A percentile compares a stretch with the other conserved stretches of the same genome.
Evolutionary conservation across 192 early-diverging fungal genomes (phyloP).

Genomic region (Rhizophagus prolifer): DNA sequence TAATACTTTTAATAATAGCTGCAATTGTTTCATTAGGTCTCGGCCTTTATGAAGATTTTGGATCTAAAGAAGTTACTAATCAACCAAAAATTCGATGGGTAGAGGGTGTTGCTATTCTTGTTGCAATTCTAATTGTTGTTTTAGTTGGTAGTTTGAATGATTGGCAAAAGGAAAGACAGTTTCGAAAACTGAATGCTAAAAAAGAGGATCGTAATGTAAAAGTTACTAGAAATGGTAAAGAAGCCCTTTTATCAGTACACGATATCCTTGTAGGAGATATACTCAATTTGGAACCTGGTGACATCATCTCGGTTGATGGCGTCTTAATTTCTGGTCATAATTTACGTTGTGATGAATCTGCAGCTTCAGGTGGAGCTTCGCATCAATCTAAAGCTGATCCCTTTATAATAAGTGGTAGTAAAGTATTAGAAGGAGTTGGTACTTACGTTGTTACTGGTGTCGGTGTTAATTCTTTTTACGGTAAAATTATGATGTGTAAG

Average conservation of each 20-base stretch:
- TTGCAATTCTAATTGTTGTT: conserved; percentile 78
- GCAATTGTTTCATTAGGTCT: conserved; percentile 77
- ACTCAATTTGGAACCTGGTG: conserved; percentile 83
- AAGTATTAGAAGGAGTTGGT: conserved; percentile 87
- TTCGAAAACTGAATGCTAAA: conserved; percentile 81
- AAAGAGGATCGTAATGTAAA: conserved; percentile 81
- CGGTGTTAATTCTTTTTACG: conserved; percentile 86
- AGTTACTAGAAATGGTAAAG: conserved; percentile 64
- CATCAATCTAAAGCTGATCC: conserved; percentile 53
- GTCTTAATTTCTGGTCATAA: conserved; percentile 80
- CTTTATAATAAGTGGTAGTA: conserved; percentile 92
- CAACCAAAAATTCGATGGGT: conserved; percentile 75
- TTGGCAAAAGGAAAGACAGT: conserved; percentile 85
- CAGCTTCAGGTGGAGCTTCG: conserved; percentile 77
- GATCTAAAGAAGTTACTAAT: conserved; percentile 34
- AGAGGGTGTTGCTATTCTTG: conserved; percentile 82
- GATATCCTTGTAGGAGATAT: conserved; percentile 92
- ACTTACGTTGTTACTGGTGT: conserved; percentile 81
- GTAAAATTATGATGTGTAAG: conserved; percentile 77
- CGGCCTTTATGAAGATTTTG: conserved; percentile 81
- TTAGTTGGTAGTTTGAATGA: conserved; percentile 79
- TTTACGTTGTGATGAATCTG: conserved; percentile 86
- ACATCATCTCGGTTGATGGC: conserved; percentile 90
- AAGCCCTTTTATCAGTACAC: conserved; percentile 67
- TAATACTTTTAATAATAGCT: conserved; percentile 75